Conservation (phyloP, 805 yeast species). For the Suhomyces sp. region DNA sequence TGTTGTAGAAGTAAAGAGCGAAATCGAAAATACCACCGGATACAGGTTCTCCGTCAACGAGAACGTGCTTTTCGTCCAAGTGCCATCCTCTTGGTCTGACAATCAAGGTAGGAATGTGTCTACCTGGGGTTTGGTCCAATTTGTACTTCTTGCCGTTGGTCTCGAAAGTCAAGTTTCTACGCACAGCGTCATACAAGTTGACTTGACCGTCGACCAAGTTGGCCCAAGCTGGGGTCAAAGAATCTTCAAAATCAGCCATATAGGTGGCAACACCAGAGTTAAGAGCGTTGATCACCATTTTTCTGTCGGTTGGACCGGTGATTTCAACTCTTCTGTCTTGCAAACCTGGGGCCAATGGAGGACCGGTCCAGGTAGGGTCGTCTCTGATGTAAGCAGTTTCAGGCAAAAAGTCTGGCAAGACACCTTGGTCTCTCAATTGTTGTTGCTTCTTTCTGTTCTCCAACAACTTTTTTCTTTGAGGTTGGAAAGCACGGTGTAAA, state of each 20-base stretch:
- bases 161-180: conserved; percentile 52
- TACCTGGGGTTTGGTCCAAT: conserved; percentile 45
- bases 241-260: conserved; percentile 86
- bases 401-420: conserved; percentile 58
- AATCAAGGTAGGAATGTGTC: conserved; percentile 71
- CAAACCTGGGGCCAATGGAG: conserved; percentile 67
- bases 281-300: conserved; percentile 79
- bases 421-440: conserved; percentile 58
- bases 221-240: conserved; percentile 80
- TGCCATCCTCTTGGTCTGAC: conserved; percentile 92
- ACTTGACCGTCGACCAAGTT: conserved; percentile 80
- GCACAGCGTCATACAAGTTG: conserved; percentile 70
- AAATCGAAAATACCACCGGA: conserved; percentile 78
- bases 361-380: conserved; percentile 75
- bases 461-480: conserved; percentile 54
- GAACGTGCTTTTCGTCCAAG: conserved; percentile 68
- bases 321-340: conserved; percentile 76
- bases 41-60: conserved; percentile 72
- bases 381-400: conserved; percentile 70
- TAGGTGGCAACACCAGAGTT: conserved; percentile 77
- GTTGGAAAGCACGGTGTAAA: conserved; percentile 70
- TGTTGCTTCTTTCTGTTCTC: conserved; percentile 62
- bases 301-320: conserved; percentile 83
- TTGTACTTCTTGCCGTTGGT: conserved; percentile 44
- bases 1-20: conserved; percentile 74